Percentiles rank a stretch among this genome's conserved stretches.
These are phyloP conservation scores for Mucor circinelloides DNA, from an alignment of 371 early-diverging fungal genomes.

Conservation along the genomic window DNA sequence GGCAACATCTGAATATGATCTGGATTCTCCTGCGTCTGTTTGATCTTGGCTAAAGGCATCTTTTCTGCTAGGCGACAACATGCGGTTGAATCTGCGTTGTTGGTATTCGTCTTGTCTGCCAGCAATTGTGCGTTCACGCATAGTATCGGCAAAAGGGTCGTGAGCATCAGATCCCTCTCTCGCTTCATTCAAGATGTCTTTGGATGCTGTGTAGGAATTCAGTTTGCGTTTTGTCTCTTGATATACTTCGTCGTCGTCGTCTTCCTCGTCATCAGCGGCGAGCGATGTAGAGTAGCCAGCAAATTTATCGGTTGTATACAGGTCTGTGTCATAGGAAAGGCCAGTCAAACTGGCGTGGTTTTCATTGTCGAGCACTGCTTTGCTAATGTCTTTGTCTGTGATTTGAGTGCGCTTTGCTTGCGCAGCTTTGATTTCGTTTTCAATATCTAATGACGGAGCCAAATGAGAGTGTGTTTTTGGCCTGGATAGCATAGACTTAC, in stretches of 20 bases:
- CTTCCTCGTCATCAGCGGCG: constrained; percentile 60
- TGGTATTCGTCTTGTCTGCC: constrained; percentile 91
- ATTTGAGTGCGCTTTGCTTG: constrained; percentile 57
- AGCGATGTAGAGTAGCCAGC: constrained; percentile 76
- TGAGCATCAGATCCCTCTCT: constrained; percentile 56
- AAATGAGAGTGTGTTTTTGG: not conserved
- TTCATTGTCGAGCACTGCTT: constrained; percentile 45
- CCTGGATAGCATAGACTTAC: not conserved
- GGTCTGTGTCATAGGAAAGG: constrained; percentile 79
- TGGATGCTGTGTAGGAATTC: constrained; percentile 83
- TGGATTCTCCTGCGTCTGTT: constrained; percentile 45
- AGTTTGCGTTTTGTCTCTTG: constrained; percentile 54
- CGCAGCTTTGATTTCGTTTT: constrained; percentile 63
- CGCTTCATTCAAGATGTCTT: constrained; percentile 71
- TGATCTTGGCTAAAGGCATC: constrained; percentile 77
- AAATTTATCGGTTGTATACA: constrained; percentile 74
- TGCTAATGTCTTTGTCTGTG: constrained; percentile 46
- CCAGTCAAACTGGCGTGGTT: constrained; percentile 58
- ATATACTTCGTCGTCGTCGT: constrained; percentile 52
- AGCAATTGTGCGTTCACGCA: constrained; percentile 62
- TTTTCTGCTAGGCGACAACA: constrained; percentile 83
- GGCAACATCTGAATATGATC: constrained; percentile 88
- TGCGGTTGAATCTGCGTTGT: constrained; percentile 75
- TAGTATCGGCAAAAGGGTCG: constrained; percentile 73
- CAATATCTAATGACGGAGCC: constrained; percentile 45